phyloP scores from a whole-genome alignment of 2,329 filamentous ascomycete species.

The Neonectria ditissima region DNA sequence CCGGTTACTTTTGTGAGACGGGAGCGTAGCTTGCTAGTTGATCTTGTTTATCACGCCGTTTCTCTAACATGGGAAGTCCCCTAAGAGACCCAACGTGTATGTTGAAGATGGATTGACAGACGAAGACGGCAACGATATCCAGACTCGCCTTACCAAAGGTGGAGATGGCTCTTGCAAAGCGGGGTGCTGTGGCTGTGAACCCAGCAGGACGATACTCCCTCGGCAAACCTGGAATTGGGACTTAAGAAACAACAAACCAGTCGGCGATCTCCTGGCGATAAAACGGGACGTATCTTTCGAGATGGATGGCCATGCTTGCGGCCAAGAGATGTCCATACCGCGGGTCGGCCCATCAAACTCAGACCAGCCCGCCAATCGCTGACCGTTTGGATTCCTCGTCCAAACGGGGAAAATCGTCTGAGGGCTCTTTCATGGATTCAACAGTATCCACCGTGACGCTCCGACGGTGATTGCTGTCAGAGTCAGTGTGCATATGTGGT shows the following conservation, averaged over 20 bases:
- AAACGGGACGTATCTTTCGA: neutral
- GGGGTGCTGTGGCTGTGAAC: neutral
- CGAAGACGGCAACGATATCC: too few relatives aligned
- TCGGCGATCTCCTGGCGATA: neutral
- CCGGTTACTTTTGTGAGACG: neutral
- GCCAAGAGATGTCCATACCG: neutral
- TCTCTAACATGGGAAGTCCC: neutral
- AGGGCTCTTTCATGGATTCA: neutral
- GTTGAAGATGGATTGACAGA: too few relatives aligned
- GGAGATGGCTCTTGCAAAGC: neutral
- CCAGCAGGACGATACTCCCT: too few relatives aligned
- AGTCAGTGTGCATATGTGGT: neutral
- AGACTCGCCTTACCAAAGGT: neutral
- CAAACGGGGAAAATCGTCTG: neutral
- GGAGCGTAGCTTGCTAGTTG: too few relatives aligned
- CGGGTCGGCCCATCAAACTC: neutral
- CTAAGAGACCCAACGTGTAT: neutral
- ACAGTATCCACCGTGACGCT: neutral
- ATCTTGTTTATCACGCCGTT: too few relatives aligned
- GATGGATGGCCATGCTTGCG: neutral
- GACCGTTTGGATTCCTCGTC: neutral
- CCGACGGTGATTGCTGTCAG: slow-evolving; percentile 1
- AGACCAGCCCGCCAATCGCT: neutral
- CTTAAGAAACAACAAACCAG: neutral
- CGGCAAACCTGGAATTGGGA: neutral